A percentile compares a stretch with the other conserved stretches of the same genome.
Conservation (phyloP, 345 rosid species). For the Carallia pectinifolia region DNA sequence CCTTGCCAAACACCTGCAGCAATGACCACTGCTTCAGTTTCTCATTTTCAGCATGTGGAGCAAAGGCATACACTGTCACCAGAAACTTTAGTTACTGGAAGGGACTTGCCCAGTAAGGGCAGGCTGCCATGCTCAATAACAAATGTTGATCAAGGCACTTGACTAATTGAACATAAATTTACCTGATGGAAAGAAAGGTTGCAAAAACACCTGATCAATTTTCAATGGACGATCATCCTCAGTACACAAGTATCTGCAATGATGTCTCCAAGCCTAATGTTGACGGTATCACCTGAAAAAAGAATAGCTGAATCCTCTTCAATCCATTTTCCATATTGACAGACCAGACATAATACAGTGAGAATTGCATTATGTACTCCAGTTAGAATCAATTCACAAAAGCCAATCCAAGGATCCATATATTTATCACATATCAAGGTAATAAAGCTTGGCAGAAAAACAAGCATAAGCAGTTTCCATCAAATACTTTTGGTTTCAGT, state of each 20-base stretch:
- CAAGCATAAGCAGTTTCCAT: neutral
- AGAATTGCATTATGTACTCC: too few species aligned
- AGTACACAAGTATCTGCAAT: slow-evolving; percentile 54
- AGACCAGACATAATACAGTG: slow-evolving; percentile 33
- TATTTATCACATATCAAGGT: neutral
- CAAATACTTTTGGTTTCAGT: slow-evolving; percentile 55
- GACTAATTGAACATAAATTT: too few species aligned
- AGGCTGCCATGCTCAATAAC: too few species aligned
- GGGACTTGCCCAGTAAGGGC: too few species aligned
- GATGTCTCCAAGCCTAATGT: slow-evolving; percentile 66
- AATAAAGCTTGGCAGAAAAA: neutral
- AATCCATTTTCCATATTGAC: slow-evolving; percentile 56
- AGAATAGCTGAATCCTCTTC: slow-evolving; percentile 63
- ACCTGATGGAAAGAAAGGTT: neutral
- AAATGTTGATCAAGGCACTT: too few species aligned
- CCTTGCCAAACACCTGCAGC: too few species aligned
- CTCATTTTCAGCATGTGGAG: too few species aligned
- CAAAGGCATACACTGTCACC: too few species aligned
- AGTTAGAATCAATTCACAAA: neutral
- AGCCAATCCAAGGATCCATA: neutral
- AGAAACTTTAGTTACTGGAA: too few species aligned
- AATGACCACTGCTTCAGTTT: too few species aligned
- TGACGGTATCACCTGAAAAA: slow-evolving; percentile 66
- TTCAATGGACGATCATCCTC: too few species aligned
- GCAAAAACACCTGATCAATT: slow-evolving; percentile 38